Base-by-base conservation (phyloP, 441 rosid species). In the Adansonia gregorii region DNA sequence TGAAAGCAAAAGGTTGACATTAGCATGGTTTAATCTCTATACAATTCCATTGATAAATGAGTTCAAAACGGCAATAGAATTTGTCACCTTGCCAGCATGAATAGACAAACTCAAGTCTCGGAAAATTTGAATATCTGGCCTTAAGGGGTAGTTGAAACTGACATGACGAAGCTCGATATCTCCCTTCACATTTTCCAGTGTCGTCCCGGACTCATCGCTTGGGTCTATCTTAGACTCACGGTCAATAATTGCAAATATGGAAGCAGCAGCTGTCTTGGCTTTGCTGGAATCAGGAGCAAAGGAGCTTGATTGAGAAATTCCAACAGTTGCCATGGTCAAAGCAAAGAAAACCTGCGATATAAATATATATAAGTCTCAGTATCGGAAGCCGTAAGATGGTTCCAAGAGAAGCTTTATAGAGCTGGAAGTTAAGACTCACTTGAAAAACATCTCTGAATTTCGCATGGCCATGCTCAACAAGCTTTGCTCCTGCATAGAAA, bases 51-150 rank as follows among this genome's bases (percentile, higher is more conserved):
- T 41, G 31, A 39, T 65, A 8, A 66, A 55, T 4, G 39, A 10
- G 46, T 43, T 45, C 2, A 2, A 24, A 24, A 11, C 1, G 56
- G 35, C 2, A 11, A n/a, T 58, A 3, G 48, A 15, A n/a, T 71
- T 35, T 12, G 45, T 64, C 82, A 90, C 93, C 88, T 85, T 84
- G 83, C 94, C 92, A 6, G 91, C 81, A 14, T 52, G 85, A 72
- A 90, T 88, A 20, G 83, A 61, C 76, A 86, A 86, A 79, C 88
- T 77, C 70, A 88, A 85, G 79, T 87, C 85, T 2, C 67, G 80
- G 11, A 90, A 80, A 72, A 88, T 82, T 8, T 83, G 87, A 81
- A 81, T 78, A 68, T 90, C 91, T 41, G 89, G 89, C 60, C 94
- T 86, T 61, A 82, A 79, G 12, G 92, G 94, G 78, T 87, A 88